Evolutionary conservation across 768 basidiomycete genomes (phyloP), one percentile per base, ranked within the genome.

Genomic region (Hericium erinaceus): DNA sequence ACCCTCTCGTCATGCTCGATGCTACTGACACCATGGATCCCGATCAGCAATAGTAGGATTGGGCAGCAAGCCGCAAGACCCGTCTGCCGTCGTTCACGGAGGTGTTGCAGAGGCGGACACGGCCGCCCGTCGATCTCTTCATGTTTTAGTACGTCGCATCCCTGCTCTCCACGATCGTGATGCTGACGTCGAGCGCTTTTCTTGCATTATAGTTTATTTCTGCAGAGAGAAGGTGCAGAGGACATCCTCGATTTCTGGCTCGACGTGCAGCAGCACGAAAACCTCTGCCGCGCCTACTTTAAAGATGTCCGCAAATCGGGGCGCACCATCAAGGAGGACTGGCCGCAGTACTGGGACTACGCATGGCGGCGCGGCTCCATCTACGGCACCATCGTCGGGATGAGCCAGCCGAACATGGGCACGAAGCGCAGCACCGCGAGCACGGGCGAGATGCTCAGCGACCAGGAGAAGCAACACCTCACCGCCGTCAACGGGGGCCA

Each of bases 181-280:
- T 20, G 28, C 61, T 18, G 48, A 7, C n/a, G 2, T 48, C 12
- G 20, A 40, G 40, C 9, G 9, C 28, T 22, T 61, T 55, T 40
- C 28, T 37, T 57, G 56, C 2, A 26, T 58, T 51, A 26, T 62
- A 97, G 95, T 73, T 81, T 98, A 59, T 98, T 98, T 71, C 76
- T 99, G 39, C 95, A 98, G 69, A 83, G 93, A 39, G 95, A 99
- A 73, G 91, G 92, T 24, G 84, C 92, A 56, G 95, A 98, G 69
- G 97, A 99, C 70, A 89, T 94, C 52, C 75, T 99, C 48, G 97
- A 99, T 70, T 98, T 98, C 66, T 98, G 95, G 95, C 81, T 99
- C 28, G 97, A 99, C 69, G 97, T 98, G 6, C 94, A 97, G 65
- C 97, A 98, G 73, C 97, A 99, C 70, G 97, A 98, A 75, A 98